Conservation (phyloP, 1,139 yeast genomes). For the Taphrina flavorubra region DNA sequence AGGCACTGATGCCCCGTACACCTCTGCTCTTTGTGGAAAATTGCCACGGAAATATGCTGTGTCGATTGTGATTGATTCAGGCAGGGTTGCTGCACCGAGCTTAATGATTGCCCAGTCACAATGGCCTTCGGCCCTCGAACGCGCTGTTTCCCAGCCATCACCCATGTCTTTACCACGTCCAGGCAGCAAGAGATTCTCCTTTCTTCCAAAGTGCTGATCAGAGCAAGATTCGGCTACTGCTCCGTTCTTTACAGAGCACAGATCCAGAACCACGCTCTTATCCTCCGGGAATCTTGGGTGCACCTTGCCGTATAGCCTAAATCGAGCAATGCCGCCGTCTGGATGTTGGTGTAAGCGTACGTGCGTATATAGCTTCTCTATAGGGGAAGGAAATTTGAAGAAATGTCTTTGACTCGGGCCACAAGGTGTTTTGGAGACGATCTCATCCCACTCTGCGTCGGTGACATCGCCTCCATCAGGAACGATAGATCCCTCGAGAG, state of each 20-base stretch:
- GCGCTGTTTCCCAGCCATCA: slow-evolving; percentile 97
- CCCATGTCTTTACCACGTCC: slow-evolving; percentile 97
- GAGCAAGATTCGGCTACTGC: slow-evolving; percentile 83
- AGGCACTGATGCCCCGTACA: slow-evolving; percentile 53
- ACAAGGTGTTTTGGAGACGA: slow-evolving; percentile 75
- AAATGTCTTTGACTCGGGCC: slow-evolving; percentile 89
- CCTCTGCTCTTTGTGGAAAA: slow-evolving; percentile 75
- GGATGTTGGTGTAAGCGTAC: slow-evolving; percentile 89
- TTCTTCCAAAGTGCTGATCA: slow-evolving; percentile 92
- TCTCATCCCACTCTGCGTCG: slow-evolving; percentile 65
- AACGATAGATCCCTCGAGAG: slow-evolving; percentile 73
- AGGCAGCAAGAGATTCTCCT: slow-evolving; percentile 83
- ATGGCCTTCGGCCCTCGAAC: slow-evolving; percentile 83
- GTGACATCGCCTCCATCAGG: slow-evolving; percentile 50
- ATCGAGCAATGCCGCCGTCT: slow-evolving; percentile 96
- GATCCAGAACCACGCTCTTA: slow-evolving; percentile 61
- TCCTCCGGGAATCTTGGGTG: slow-evolving; percentile 66
- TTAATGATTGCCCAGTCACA: slow-evolving; percentile 87
- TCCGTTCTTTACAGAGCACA: slow-evolving; percentile 83
- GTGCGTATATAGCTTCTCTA: slow-evolving; percentile 73
- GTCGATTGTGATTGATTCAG: slow-evolving; percentile 71
- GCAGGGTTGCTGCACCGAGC: slow-evolving; percentile 65
- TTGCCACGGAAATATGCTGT: slow-evolving; percentile 94
- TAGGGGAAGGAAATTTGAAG: slow-evolving; percentile 62
- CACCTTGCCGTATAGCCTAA: slow-evolving; percentile 83